phyloP scores from a whole-genome alignment of 352 stramenopile species.

The Globisporangium nagaii region DNA sequence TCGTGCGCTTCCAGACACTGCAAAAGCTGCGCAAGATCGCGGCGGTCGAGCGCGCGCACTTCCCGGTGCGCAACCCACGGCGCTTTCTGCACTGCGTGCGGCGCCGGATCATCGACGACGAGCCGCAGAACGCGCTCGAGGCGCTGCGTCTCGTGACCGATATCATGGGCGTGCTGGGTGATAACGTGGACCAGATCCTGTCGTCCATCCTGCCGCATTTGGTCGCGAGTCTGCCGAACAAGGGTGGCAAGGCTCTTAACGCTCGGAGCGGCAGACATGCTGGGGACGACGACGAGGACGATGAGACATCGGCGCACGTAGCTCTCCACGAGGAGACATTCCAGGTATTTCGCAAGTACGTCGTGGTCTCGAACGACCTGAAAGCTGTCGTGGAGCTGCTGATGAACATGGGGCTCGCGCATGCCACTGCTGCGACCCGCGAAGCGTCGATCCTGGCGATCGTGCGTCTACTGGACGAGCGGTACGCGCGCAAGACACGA shows the following conservation, averaged over 20 bases:
- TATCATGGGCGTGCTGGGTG: conserved; percentile 55
- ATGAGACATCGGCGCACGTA: not conserved
- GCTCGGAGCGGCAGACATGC: too few species aligned
- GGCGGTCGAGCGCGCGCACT: conserved; percentile 50
- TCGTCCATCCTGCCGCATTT: conserved; percentile 66
- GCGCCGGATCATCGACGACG: conserved; percentile 41
- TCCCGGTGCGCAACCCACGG: conserved; percentile 65
- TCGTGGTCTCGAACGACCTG: conserved; percentile 52
- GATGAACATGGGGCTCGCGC: conserved; percentile 54
- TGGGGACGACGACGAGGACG: conserved; percentile 1
- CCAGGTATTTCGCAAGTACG: conserved; percentile 62
- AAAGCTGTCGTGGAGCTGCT: conserved; percentile 49
- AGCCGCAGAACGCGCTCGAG: conserved; percentile 35
- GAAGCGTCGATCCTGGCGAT: conserved; percentile 45
- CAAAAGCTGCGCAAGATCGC: conserved; percentile 64
- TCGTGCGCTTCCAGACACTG: conserved; percentile 44
- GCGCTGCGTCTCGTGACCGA: conserved; percentile 57
- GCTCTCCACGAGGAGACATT: conserved; percentile 51
- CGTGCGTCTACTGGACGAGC: conserved; percentile 51
- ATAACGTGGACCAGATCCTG: conserved; percentile 62
- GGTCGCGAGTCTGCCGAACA: conserved; percentile 30
- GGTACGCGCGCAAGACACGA: conserved; percentile 23
- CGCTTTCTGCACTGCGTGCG: conserved; percentile 71
- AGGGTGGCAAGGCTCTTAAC: too few species aligned
- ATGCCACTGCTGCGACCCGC: conserved; percentile 27